These are phyloP conservation scores for Hypocrella siamensis DNA, from an alignment of 2,329 filamentous ascomycete species.

Conservation along the genomic window DNA sequence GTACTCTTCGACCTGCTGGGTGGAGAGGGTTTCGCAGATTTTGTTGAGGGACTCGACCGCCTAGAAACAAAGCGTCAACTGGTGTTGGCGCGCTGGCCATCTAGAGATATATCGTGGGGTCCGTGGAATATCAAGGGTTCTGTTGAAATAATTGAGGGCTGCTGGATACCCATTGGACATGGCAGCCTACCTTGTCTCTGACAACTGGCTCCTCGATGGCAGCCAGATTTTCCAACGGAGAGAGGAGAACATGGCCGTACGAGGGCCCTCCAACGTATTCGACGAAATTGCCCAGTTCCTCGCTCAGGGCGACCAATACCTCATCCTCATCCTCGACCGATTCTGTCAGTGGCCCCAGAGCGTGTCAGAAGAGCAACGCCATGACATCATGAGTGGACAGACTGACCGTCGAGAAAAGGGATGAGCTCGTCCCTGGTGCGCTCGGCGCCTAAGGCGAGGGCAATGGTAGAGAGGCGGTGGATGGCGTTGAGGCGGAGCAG, in stretches of 20 bases:
- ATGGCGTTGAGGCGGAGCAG: slow-evolving; percentile 96
- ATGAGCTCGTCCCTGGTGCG: slow-evolving; percentile 96
- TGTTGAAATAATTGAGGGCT: too few species aligned
- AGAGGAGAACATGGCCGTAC: slow-evolving; percentile 89
- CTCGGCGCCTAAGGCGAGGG: slow-evolving; percentile 86
- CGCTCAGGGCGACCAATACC: slow-evolving; percentile 89
- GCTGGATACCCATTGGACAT: background rate
- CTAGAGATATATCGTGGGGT: too few species aligned
- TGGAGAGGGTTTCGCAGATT: slow-evolving; percentile 84
- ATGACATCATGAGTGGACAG: slow-evolving; percentile 6
- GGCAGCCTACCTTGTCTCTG: slow-evolving; percentile 66
- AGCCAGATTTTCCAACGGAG: slow-evolving; percentile 91
- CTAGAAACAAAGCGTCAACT: slow-evolving; percentile 33
- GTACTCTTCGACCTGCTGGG: slow-evolving; percentile 88
- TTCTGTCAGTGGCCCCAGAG: slow-evolving; percentile 39
- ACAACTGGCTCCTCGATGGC: slow-evolving; percentile 97
- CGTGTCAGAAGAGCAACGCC: slow-evolving; percentile 3
- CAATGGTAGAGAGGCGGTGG: slow-evolving; percentile 94
- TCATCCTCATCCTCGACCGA: slow-evolving; percentile 99
- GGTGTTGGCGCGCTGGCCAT: too few species aligned
- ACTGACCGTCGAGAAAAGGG: slow-evolving; percentile 93
- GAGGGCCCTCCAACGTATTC: slow-evolving; percentile 94
- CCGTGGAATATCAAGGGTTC: too few species aligned
- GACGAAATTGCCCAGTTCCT: slow-evolving; percentile 91
- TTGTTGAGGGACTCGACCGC: slow-evolving; percentile 99